A percentile compares a stretch with the other conserved stretches of the same genome.
These are phyloP conservation scores for Podila horticola DNA, from an alignment of 192 early-diverging fungal species.

Conservation along the genomic window DNA sequence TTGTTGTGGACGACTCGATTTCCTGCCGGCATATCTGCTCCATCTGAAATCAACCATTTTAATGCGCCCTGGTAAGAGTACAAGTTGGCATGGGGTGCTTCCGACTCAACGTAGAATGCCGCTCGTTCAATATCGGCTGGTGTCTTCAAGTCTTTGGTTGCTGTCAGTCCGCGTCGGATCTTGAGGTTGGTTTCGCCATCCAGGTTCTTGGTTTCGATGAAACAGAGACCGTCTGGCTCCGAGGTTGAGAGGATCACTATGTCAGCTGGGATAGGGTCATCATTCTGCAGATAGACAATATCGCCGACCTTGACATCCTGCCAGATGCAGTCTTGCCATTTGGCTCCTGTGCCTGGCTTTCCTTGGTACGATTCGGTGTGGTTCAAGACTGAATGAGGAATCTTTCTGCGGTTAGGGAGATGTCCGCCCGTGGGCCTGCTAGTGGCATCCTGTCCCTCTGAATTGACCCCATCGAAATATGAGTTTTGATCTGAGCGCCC, in stretches of 20 bases:
- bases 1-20: constrained; percentile 60
- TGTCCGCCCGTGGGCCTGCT: constrained; percentile 18
- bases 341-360: constrained; percentile 13
- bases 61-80: constrained; percentile 88
- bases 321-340: constrained; percentile 83
- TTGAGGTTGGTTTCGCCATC: constrained; percentile 99
- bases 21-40: constrained; percentile 51
- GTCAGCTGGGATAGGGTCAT: constrained; percentile 93
- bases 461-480: constrained; percentile 54
- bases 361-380: constrained; percentile 30
- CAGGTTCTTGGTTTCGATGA: constrained; percentile 98
- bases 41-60: constrained; percentile 55
- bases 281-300: constrained; percentile 81
- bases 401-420: constrained; percentile 35
- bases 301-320: constrained; percentile 90
- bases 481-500: constrained; percentile 51
- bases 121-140: constrained; percentile 68
- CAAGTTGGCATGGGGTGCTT: constrained; percentile 88
- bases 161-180: constrained; percentile 73
- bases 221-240: constrained; percentile 86
- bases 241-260: constrained; percentile 86
- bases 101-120: constrained; percentile 80
- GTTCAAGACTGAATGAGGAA: constrained; percentile 60
- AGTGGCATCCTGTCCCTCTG: constrained; percentile 22
- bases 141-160: constrained; percentile 66